phyloP scores from a whole-genome alignment of 768 basidiomycete genomes.

The Boletus sp. region DNA sequence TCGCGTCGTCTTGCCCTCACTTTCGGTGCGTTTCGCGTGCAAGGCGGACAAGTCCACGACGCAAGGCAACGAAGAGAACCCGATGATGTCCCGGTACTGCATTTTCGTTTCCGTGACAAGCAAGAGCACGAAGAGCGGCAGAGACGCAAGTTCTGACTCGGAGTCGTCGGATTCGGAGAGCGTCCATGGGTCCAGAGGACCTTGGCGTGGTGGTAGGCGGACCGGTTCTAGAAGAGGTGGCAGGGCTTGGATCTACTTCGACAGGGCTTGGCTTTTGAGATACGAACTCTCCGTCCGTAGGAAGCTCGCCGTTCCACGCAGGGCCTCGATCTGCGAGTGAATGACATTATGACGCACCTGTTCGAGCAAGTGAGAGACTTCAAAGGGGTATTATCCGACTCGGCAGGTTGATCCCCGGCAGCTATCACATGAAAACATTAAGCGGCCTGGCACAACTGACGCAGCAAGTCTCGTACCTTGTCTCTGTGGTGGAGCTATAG shows the following conservation, averaged over 20 bases:
- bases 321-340: conserved; percentile 70
- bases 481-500: conserved; percentile 61
- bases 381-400: conserved; percentile 67
- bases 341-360: conserved; percentile 52
- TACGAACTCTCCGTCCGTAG: conserved; percentile 92
- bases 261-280: conserved; percentile 88
- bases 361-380: conserved; percentile 85
- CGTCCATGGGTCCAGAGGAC: conserved; percentile 63
- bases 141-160: conserved; percentile 46
- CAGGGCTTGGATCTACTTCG: conserved; percentile 75
- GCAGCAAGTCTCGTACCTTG: conserved; percentile 49
- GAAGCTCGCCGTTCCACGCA: conserved; percentile 88
- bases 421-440: conserved; percentile 26
- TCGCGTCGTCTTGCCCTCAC: conserved; percentile 43
- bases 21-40: conserved; percentile 50
- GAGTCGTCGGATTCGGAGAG: conserved; percentile 65
- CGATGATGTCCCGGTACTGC: conserved; percentile 86
- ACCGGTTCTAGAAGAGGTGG: conserved; percentile 56
- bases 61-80: conserved; percentile 75
- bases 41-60: conserved; percentile 81
- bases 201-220: conserved; percentile 58
- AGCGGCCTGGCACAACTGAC: background rate
- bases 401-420: conserved; percentile 48
- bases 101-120: conserved; percentile 81
- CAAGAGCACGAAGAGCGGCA: conserved; percentile 57